Conservation (phyloP, 495 filamentous ascomycete genomes). For the Neurospora discreta region DNA sequence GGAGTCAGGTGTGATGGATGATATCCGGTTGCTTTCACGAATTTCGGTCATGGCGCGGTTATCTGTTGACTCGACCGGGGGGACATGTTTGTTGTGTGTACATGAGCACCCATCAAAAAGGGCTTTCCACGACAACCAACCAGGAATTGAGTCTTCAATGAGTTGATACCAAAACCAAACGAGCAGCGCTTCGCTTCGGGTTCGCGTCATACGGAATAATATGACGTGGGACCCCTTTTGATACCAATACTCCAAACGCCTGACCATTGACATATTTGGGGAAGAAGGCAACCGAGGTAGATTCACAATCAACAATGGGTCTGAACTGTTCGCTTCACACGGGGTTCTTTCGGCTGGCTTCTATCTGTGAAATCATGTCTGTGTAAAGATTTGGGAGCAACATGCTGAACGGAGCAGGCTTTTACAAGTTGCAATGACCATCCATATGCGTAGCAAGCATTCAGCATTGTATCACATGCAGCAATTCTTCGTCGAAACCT, state of each 20-base stretch:
- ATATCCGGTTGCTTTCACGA: constrained; percentile 24
- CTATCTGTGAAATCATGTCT: neutral
- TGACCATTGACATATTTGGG: neutral
- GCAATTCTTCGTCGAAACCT: neutral
- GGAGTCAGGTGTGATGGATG: constrained; percentile 30
- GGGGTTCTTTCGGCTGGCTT: neutral
- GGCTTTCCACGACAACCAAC: neutral
- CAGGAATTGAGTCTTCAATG: neutral
- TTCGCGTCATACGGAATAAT: neutral
- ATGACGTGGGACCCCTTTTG: neutral
- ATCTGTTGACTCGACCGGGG: constrained; percentile 1
- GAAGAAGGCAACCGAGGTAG: neutral
- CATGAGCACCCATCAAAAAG: neutral
- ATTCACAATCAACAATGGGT: neutral
- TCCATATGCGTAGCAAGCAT: neutral
- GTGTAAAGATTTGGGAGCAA: neutral
- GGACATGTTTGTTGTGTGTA: neutral
- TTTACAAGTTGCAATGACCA: neutral
- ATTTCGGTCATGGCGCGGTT: constrained; percentile 24
- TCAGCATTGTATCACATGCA: neutral
- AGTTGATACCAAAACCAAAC: neutral
- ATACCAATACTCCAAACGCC: neutral
- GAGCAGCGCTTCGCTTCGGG: neutral
- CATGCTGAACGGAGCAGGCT: neutral
- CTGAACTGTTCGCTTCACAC: neutral